These are phyloP conservation scores for Batrachochytrium dendrobatidis DNA, from an alignment of 371 early-diverging fungal species.

Conservation along the genomic window DNA sequence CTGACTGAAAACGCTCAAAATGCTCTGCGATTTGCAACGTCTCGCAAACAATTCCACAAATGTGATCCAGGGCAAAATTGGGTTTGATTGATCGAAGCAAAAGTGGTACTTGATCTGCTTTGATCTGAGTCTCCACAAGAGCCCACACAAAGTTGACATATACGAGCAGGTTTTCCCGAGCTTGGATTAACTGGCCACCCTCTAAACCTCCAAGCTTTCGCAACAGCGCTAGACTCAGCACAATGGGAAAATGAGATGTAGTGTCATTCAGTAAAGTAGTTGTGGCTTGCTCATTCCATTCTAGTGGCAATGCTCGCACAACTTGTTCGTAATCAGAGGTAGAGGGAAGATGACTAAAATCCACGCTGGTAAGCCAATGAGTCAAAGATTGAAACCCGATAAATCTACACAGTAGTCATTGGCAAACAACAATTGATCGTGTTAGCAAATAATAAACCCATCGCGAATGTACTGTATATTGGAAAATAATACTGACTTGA, in stretches of 20 bases:
- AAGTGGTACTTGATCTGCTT: neutral
- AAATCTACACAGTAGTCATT: no score
- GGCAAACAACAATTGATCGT: no score
- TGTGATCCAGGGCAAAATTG: neutral
- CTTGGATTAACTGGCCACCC: neutral
- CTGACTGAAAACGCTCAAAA: no score
- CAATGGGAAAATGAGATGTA: neutral
- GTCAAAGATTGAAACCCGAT: no score
- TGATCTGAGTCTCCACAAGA: neutral
- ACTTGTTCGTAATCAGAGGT: no score
- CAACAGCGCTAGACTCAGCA: neutral
- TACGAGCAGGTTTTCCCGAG: neutral
- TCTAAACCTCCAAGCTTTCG: neutral
- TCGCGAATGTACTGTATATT: no score
- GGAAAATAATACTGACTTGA: no score
- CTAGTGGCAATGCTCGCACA: neutral
- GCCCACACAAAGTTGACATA: neutral
- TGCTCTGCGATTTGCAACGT: conserved; percentile 7
- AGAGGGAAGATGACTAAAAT: no score
- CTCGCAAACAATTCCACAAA: neutral
- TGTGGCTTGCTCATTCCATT: neutral
- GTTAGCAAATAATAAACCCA: no score
- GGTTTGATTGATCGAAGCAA: neutral
- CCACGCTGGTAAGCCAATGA: no score
- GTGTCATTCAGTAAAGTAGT: neutral